These are phyloP conservation scores for Nicotiana sylvestris DNA, from an alignment of 257 asterid species.

Conservation along the genomic window DNA sequence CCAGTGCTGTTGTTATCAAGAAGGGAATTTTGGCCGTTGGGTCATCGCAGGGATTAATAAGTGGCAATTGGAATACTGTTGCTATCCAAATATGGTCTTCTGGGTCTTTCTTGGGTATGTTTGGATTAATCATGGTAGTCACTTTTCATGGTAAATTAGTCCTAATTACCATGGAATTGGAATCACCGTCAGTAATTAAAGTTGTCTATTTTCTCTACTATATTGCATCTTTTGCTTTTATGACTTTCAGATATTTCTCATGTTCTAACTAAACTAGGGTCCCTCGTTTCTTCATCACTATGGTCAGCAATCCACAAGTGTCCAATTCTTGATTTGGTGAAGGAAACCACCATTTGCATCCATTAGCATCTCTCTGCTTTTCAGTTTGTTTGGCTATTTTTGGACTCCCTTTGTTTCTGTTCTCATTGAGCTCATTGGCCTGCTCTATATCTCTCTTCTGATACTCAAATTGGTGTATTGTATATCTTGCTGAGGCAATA, in stretches of 20 bases:
- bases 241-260: conserved; percentile 56
- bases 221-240: conserved; percentile 34
- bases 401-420: conserved; percentile 15
- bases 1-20: conserved; percentile 43
- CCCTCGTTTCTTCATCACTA: conserved; percentile 37
- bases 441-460: conserved; percentile 24
- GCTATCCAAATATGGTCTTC: not conserved
- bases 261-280: conserved; percentile 26
- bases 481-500: not conserved
- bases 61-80: conserved; percentile 34
- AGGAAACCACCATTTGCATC: conserved; percentile 29
- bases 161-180: conserved; percentile 34
- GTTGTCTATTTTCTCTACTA: conserved; percentile 16
- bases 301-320: conserved; percentile 38
- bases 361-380: conserved; percentile 23
- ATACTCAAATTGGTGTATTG: conserved; percentile 5
- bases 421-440: conserved; percentile 27
- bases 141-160: conserved; percentile 23
- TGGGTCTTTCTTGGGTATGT: conserved; percentile 38
- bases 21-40: conserved; percentile 40
- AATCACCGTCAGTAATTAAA: conserved; percentile 36
- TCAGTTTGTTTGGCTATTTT: conserved; percentile 22
- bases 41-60: conserved; percentile 36
- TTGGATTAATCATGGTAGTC: conserved; percentile 36
- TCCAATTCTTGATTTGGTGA: conserved; percentile 32